Conservation (phyloP, 768 basidiomycete genomes). For the Russula sp. region DNA sequence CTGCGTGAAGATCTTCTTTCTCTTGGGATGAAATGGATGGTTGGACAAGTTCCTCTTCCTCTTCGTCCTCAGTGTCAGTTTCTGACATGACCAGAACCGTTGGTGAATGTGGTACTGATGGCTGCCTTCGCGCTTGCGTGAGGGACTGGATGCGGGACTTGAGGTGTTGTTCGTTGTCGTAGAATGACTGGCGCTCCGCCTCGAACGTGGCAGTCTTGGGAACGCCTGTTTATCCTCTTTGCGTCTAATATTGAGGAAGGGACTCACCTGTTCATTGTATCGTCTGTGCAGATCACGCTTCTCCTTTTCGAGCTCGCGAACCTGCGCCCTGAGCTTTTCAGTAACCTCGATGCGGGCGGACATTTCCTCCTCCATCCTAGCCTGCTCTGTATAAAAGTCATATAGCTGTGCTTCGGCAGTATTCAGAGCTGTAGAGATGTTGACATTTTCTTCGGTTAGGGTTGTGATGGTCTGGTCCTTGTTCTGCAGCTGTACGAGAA, state of each 20-base stretch:
- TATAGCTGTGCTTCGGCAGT: slow-evolving; percentile 66
- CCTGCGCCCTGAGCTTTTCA: slow-evolving; percentile 74
- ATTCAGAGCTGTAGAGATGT: slow-evolving; percentile 56
- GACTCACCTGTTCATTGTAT: slow-evolving; percentile 79
- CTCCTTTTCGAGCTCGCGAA: slow-evolving; percentile 84
- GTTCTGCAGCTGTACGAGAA: slow-evolving; percentile 70
- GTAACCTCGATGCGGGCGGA: slow-evolving; percentile 75
- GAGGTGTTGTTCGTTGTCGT: slow-evolving; percentile 90
- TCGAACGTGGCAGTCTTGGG: slow-evolving; percentile 79
- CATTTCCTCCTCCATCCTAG: slow-evolving; percentile 75
- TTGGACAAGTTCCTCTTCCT: slow-evolving; percentile 33
- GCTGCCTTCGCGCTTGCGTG: slow-evolving; percentile 55
- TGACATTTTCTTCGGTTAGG: slow-evolving; percentile 60
- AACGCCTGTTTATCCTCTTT: slow-evolving; percentile 9
- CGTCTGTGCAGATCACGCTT: slow-evolving; percentile 75
- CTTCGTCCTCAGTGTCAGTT: slow-evolving; percentile 37
- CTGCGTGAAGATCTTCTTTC: slow-evolving; percentile 58
- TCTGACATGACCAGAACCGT: slow-evolving; percentile 27
- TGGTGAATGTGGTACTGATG: slow-evolving; percentile 30
- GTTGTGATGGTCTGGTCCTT: slow-evolving; percentile 64
- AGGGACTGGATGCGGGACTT: slow-evolving; percentile 86
- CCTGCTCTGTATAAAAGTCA: slow-evolving; percentile 78
- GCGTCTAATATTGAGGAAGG: slow-evolving; percentile 7
- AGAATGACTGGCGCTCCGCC: slow-evolving; percentile 86
- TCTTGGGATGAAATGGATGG: slow-evolving; percentile 37